These are phyloP conservation scores for Colletotrichum trifolii DNA, from an alignment of 2,329 filamentous ascomycete genomes.

Conservation along the genomic window DNA sequence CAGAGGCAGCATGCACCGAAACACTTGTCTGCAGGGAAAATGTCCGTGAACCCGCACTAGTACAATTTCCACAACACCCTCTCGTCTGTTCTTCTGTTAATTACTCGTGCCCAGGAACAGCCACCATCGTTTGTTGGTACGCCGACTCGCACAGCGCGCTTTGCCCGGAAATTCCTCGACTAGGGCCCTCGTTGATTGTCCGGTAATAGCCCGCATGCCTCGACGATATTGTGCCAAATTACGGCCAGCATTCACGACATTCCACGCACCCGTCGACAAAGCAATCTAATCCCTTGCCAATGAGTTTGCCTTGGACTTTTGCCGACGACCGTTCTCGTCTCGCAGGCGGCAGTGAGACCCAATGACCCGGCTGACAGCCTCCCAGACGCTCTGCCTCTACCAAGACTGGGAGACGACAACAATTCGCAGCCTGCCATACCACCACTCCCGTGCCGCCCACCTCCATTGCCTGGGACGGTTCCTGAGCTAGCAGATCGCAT, in stretches of 20 bases:
- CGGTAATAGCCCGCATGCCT: slow-evolving; percentile 9
- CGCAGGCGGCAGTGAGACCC: neutral
- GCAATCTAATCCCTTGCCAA: neutral
- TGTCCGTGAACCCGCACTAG: slow-evolving; percentile 32
- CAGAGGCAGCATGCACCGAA: slow-evolving; percentile 15
- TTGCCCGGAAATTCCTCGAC: slow-evolving; percentile 2
- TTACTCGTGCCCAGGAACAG: neutral
- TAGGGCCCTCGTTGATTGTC: neutral
- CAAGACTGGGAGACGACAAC: neutral
- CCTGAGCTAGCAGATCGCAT: slow-evolving; percentile 26
- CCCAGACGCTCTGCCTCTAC: slow-evolving; percentile 7
- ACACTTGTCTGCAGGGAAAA: slow-evolving; percentile 29
- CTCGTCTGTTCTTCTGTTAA: slow-evolving; percentile 3
- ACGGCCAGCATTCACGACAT: slow-evolving; percentile 13
- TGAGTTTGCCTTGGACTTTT: neutral
- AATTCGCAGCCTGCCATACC: neutral
- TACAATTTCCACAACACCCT: slow-evolving; percentile 28
- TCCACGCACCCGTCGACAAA: slow-evolving; percentile 8
- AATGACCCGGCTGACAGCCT: slow-evolving; percentile 2
- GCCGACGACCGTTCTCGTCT: neutral
- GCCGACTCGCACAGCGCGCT: neutral
- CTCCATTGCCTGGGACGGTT: slow-evolving; percentile 20
- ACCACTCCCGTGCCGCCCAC: slow-evolving; percentile 5
- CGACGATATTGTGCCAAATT: slow-evolving; percentile 2
- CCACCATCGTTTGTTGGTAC: slow-evolving; percentile 1